phyloP scores from a whole-genome alignment of 495 filamentous ascomycete genomes.

The Neurospora sp. region DNA sequence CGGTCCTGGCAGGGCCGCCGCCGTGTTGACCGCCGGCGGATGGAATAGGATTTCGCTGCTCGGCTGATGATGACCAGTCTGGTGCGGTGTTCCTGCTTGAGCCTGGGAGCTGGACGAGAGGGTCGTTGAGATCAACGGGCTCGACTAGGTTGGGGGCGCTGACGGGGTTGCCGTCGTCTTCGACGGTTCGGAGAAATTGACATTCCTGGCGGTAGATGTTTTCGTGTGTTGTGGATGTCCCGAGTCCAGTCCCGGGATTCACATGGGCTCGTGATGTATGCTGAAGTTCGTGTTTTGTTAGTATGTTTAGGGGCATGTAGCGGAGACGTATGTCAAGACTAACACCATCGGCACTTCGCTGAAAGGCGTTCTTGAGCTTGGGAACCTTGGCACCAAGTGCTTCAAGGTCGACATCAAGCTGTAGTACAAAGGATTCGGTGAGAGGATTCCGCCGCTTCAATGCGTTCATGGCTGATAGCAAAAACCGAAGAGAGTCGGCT shows the following conservation, averaged over 20 bases:
- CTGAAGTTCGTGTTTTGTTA: neutral
- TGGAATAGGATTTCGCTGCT: constrained; percentile 18
- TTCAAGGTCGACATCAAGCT: constrained; percentile 86
- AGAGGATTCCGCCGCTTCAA: constrained; percentile 83
- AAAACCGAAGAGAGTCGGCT: constrained; percentile 74
- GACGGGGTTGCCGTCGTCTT: constrained; percentile 22
- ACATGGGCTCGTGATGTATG: neutral
- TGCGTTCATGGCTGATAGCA: constrained; percentile 80
- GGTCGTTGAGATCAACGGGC: constrained; percentile 11
- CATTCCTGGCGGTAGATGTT: constrained; percentile 23
- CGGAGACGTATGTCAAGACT: constrained; percentile 8
- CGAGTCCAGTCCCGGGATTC: neutral
- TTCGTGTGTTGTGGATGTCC: neutral
- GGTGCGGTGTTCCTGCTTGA: constrained; percentile 17
- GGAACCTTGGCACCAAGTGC: constrained; percentile 46
- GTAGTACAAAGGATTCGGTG: constrained; percentile 89
- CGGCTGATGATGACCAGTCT: constrained; percentile 21
- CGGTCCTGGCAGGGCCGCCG: neutral
- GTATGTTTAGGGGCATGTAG: neutral
- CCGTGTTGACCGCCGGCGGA: constrained; percentile 23
- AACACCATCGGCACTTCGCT: constrained; percentile 40
- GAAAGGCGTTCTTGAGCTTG: constrained; percentile 41
- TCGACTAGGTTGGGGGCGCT: constrained; percentile 20
- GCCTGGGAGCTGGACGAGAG: constrained; percentile 5
- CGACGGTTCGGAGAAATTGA: constrained; percentile 21